Conservation (phyloP, 164 flowering plant species). For the Macadamia tetraphylla region DNA sequence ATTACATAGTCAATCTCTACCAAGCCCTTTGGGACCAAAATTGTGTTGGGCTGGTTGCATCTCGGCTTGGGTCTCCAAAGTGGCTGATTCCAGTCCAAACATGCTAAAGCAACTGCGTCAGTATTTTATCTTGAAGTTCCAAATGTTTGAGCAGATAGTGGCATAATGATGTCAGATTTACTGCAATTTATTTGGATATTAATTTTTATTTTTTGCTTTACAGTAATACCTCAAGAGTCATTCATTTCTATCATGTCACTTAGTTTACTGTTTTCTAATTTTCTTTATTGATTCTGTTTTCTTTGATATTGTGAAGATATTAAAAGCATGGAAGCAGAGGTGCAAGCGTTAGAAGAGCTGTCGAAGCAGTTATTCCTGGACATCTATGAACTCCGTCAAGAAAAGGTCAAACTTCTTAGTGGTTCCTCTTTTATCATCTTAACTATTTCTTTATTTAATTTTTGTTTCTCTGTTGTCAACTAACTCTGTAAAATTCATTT, state of each 20-base stretch:
- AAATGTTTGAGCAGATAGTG: background rate
- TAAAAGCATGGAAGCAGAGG: conserved; percentile 86
- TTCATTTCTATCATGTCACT: background rate
- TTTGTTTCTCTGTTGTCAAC: too few species aligned
- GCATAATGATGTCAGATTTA: background rate
- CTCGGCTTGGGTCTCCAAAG: too few species aligned
- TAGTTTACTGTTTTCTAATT: background rate
- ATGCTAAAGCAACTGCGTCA: too few species aligned
- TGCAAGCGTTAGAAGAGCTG: conserved; percentile 87
- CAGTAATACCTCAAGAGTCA: background rate
- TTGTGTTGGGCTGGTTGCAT: too few species aligned
- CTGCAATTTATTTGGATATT: background rate
- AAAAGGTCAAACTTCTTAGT: conserved; percentile 46
- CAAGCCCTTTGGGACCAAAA: too few species aligned
- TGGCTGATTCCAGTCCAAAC: too few species aligned
- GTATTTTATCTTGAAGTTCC: too few species aligned
- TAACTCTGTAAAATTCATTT: too few species aligned
- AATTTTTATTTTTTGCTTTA: background rate
- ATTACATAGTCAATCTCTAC: too few species aligned
- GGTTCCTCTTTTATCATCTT: too few species aligned
- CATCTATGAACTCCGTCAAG: conserved; percentile 94
- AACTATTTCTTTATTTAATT: too few species aligned
- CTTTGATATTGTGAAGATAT: conserved; percentile 44
- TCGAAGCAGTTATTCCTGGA: conserved; percentile 93
- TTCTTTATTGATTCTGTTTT: background rate